A percentile compares a stretch with the other conserved stretches of the same genome.
These are phyloP conservation scores for Aspergillus sclerotiicarbonarius DNA, from an alignment of 495 filamentous ascomycete species.

Conservation along the genomic window DNA sequence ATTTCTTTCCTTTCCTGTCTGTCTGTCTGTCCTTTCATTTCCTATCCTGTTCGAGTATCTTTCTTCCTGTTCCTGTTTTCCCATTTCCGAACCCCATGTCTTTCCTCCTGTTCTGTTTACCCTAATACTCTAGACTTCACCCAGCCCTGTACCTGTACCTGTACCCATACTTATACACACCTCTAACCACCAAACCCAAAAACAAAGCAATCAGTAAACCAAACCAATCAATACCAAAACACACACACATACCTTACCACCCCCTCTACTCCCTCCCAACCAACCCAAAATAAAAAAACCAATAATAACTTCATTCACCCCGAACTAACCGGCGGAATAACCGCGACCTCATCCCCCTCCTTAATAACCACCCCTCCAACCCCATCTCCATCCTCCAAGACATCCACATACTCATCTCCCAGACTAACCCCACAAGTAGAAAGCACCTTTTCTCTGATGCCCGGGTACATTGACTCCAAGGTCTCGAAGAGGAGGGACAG, in stretches of 20 bases:
- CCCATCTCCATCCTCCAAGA: slow-evolving; percentile 46
- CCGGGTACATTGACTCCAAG: slow-evolving; percentile 77
- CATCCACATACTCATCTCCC: slow-evolving; percentile 84
- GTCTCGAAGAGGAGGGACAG: slow-evolving; percentile 61
- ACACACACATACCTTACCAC: not conserved
- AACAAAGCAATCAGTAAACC: not conserved
- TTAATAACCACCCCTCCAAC: slow-evolving; percentile 57
- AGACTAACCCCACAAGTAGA: slow-evolving; percentile 78
- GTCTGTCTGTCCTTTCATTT: not conserved
- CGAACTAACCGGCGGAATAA: slow-evolving; percentile 94
- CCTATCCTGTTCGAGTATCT: not conserved
- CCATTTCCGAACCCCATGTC: no score
- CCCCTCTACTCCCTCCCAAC: not conserved
- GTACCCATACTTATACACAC: not conserved
- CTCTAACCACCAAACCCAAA: not conserved
- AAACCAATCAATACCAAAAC: not conserved
- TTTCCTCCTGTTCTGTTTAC: not conserved
- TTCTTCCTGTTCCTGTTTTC: not conserved
- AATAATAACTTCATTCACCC: slow-evolving; percentile 25
- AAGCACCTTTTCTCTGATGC: slow-evolving; percentile 73
- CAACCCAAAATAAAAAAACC: slow-evolving; percentile 7
- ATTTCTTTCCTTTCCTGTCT: slow-evolving; percentile 1
- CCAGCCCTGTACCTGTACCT: not conserved
- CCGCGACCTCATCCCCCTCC: slow-evolving; percentile 84
- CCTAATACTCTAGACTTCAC: not conserved